A percentile compares a stretch with the other conserved stretches of the same genome.
These are phyloP conservation scores for Carex parvula DNA, from an alignment of 176 grass and related monocot species.

Conservation along the genomic window DNA sequence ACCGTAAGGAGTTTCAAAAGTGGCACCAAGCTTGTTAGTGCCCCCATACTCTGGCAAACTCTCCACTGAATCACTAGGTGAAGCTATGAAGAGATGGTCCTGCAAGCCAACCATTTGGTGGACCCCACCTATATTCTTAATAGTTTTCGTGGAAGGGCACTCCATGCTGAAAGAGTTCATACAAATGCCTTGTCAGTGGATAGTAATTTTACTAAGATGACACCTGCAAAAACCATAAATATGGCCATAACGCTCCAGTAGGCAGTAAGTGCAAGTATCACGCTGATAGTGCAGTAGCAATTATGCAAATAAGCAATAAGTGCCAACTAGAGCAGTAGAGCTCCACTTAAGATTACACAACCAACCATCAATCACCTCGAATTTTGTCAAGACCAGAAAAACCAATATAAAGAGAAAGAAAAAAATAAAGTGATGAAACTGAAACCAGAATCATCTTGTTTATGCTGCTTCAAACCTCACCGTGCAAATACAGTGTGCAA, in stretches of 20 bases:
- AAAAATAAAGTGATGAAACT: background rate
- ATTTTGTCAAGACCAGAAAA: background rate
- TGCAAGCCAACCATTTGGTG: constrained; percentile 66
- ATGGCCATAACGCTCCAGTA: background rate
- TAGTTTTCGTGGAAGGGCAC: constrained; percentile 50
- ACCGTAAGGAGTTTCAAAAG: constrained; percentile 79
- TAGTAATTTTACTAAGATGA: background rate
- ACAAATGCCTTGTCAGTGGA: background rate
- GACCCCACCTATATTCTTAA: constrained; percentile 67
- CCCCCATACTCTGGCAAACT: constrained; percentile 66
- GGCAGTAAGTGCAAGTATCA: background rate
- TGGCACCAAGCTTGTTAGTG: constrained; percentile 70
- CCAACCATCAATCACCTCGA: background rate
- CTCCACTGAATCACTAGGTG: constrained; percentile 68
- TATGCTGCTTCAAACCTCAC: background rate
- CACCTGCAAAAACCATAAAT: background rate
- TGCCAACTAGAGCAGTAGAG: background rate
- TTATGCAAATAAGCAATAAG: background rate
- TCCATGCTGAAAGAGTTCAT: constrained; percentile 51
- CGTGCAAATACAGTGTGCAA: background rate
- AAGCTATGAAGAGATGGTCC: constrained; percentile 64
- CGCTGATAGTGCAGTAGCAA: background rate
- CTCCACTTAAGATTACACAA: background rate
- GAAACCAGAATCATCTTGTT: background rate
- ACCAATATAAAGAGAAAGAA: background rate